phyloP scores from a whole-genome alignment of 768 basidiomycete species.

The Podaxis rugospora region DNA sequence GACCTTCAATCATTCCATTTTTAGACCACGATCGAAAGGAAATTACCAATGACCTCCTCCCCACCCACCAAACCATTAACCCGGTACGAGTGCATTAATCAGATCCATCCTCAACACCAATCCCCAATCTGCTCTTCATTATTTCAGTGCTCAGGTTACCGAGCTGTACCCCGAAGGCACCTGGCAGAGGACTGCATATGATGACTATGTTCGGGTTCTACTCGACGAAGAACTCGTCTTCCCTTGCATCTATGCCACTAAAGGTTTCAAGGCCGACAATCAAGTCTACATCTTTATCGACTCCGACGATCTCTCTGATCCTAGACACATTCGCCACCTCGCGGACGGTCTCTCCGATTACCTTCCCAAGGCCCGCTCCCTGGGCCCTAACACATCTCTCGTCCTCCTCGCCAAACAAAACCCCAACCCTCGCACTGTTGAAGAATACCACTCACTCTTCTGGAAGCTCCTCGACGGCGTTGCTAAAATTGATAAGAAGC shows the following conservation, averaged over 20 bases:
- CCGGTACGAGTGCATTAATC: no score
- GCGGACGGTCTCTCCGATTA: not conserved
- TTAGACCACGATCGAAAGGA: no score
- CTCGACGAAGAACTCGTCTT: not conserved
- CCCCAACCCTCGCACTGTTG: not conserved
- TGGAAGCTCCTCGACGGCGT: not conserved
- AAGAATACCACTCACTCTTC: not conserved
- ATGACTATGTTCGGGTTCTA: not conserved
- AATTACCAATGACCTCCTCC: no score
- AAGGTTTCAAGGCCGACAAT: no score
- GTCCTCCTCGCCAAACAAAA: slow-evolving; percentile 1
- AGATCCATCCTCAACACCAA: no score
- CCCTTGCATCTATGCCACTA: no score
- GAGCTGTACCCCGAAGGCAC: not conserved
- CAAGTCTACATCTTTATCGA: no score
- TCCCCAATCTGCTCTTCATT: not conserved
- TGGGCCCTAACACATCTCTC: not conserved
- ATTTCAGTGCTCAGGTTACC: not conserved
- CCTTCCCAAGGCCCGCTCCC: not conserved
- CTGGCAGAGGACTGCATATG: not conserved
- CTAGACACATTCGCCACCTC: not conserved
- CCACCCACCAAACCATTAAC: no score
- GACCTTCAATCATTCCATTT: no score
- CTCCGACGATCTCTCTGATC: no score
- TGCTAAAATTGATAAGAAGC: no score